Conservation (phyloP, 2,329 filamentous ascomycete genomes). For the Didymellaceae sp. region DNA sequence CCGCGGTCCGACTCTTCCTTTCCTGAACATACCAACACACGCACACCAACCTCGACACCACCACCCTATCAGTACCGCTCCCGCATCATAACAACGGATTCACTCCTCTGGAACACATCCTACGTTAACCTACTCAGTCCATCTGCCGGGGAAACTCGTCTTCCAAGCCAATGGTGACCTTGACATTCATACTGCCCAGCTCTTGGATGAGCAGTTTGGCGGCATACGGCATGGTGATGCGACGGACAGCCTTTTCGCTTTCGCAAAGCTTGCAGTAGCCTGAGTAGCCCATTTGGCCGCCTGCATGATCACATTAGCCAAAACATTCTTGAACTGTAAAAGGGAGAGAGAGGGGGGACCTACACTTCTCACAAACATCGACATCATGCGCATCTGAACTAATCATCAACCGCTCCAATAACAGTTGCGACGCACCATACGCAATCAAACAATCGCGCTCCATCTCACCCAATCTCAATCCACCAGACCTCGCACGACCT, state of each 20-base stretch:
- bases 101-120: no score
- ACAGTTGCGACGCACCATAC: slow-evolving; percentile 90
- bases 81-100: no score
- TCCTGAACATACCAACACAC: no score
- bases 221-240: slow-evolving; percentile 97
- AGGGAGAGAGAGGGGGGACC: slow-evolving; percentile 6
- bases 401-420: slow-evolving; percentile 93
- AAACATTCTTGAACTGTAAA: no score
- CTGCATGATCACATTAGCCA: slow-evolving; percentile 12
- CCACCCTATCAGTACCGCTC: neutral
- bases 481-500: slow-evolving; percentile 89
- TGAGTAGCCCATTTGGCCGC: slow-evolving; percentile 90
- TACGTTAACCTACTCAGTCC: neutral
- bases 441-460: slow-evolving; percentile 97
- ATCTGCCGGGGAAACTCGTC: slow-evolving; percentile 73
- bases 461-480: slow-evolving; percentile 95
- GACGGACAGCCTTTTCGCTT: slow-evolving; percentile 80
- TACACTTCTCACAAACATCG: slow-evolving; percentile 89
- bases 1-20: no score
- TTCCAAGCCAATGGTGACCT: slow-evolving; percentile 84
- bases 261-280: slow-evolving; percentile 95
- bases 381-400: slow-evolving; percentile 89
- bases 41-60: no score
- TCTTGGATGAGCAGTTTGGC: slow-evolving; percentile 97
- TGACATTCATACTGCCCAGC: slow-evolving; percentile 98